Conservation (phyloP, 2,329 filamentous ascomycete genomes). For the Claviceps fusiformis region DNA sequence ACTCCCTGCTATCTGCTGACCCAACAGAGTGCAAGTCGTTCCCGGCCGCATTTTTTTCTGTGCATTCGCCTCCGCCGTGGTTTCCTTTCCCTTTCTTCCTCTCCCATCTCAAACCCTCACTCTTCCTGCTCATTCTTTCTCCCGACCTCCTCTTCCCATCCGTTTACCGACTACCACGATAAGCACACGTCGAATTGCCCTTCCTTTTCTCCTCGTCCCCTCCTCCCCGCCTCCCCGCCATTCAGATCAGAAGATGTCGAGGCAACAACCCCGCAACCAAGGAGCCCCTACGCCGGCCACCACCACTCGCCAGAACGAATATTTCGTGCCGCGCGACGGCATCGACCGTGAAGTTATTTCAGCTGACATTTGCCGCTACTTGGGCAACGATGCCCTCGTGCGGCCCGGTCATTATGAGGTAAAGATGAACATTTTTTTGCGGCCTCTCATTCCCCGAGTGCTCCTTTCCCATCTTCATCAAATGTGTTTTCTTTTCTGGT, state of each 20-base stretch:
- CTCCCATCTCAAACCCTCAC: slow-evolving; percentile 2
- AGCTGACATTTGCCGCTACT: slow-evolving; percentile 70
- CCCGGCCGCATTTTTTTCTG: not conserved
- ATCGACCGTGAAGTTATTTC: slow-evolving; percentile 78
- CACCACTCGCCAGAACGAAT: slow-evolving; percentile 53
- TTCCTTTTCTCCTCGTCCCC: not conserved
- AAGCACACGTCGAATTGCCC: slow-evolving; percentile 3
- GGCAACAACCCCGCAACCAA: slow-evolving; percentile 24
- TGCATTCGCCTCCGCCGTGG: slow-evolving; percentile 9
- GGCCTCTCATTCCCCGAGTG: not conserved
- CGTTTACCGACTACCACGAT: slow-evolving; percentile 4
- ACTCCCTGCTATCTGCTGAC: not conserved
- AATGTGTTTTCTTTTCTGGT: not conserved
- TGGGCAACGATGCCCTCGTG: slow-evolving; percentile 70
- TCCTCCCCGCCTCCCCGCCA: not conserved
- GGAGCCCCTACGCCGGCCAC: slow-evolving; percentile 20
- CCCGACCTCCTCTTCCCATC: slow-evolving; percentile 4
- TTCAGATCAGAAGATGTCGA: slow-evolving; percentile 19
- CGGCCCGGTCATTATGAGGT: slow-evolving; percentile 64
- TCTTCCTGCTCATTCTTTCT: slow-evolving; percentile 9
- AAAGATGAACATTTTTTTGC: slow-evolving; percentile 12
- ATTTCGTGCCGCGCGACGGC: slow-evolving; percentile 67
- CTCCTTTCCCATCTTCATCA: not conserved
- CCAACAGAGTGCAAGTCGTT: not conserved
- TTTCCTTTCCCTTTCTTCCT: slow-evolving; percentile 8